phyloP scores from a whole-genome alignment of 2,329 filamentous ascomycete species.

The Trichoderma sp. region DNA sequence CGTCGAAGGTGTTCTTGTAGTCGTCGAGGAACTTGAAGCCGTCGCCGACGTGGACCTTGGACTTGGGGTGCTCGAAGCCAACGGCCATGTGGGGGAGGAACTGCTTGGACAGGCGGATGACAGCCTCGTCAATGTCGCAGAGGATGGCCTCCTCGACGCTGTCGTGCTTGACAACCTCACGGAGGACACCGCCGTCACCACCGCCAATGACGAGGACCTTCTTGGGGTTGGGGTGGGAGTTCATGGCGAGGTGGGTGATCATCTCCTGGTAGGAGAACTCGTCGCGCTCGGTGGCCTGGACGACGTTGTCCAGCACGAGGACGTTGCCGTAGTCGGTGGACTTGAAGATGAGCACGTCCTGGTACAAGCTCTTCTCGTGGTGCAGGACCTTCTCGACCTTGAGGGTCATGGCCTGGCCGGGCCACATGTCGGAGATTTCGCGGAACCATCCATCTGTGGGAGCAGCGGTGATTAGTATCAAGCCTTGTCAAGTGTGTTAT shows the following conservation, averaged over 20 bases:
- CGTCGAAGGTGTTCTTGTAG: conserved; percentile 96
- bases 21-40: conserved; percentile 98
- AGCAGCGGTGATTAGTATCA: background rate
- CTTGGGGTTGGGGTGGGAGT: conserved; percentile 97
- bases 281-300: conserved; percentile 97
- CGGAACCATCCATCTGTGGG: conserved; percentile 97
- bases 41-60: conserved; percentile 89
- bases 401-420: conserved; percentile 96
- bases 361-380: conserved; percentile 99
- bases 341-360: conserved; percentile 98
- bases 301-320: conserved; percentile 96
- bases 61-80: conserved; percentile 91
- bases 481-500: background rate
- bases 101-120: conserved; percentile 97
- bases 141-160: conserved; percentile 93
- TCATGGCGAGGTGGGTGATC: conserved; percentile 98
- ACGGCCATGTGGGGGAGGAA: conserved; percentile 93
- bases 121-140: conserved; percentile 98
- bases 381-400: conserved; percentile 97
- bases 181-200: conserved; percentile 94
- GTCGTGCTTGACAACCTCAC: conserved; percentile 99
- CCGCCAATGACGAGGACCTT: conserved; percentile 98
- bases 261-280: conserved; percentile 99
- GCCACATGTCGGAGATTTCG: conserved; percentile 99
- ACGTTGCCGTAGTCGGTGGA: conserved; percentile 96